These are phyloP conservation scores for Candida ulmi DNA, from an alignment of 805 yeast genomes.

Conservation along the genomic window DNA sequence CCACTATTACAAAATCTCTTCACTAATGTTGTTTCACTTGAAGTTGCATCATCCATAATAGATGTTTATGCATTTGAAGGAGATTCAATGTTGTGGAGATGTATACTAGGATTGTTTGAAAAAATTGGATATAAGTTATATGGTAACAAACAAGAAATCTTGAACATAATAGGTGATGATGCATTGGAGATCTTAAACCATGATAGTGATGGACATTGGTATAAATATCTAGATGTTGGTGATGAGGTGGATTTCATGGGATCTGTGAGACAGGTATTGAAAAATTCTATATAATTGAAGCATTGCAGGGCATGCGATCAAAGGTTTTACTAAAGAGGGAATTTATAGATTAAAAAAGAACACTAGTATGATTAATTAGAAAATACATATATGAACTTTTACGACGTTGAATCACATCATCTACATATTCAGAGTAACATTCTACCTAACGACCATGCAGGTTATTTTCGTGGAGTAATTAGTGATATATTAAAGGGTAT, in stretches of 20 bases:
- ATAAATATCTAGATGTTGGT: constrained; percentile 42
- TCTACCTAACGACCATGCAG: too few species aligned
- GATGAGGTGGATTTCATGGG: constrained; percentile 43
- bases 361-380: too few species aligned
- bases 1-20: constrained; percentile 41
- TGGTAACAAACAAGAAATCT: constrained; percentile 44
- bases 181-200: constrained; percentile 24
- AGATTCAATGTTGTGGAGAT: constrained; percentile 47
- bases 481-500: too few species aligned
- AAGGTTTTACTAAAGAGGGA: too few species aligned
- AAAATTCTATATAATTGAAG: constrained; percentile 12
- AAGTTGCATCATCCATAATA: constrained; percentile 41
- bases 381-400: background rate
- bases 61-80: constrained; percentile 62
- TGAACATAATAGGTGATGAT: constrained; percentile 32
- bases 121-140: constrained; percentile 45
- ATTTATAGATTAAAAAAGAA: background rate
- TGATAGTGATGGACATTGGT: constrained; percentile 8
- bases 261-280: constrained; percentile 33
- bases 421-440: too few species aligned
- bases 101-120: constrained; percentile 46
- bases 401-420: too few species aligned
- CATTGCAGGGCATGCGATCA: too few species aligned
- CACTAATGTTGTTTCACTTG: constrained; percentile 39
- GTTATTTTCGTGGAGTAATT: too few species aligned